phyloP scores from a whole-genome alignment of 805 yeast genomes.

The Candida hungchunana region DNA sequence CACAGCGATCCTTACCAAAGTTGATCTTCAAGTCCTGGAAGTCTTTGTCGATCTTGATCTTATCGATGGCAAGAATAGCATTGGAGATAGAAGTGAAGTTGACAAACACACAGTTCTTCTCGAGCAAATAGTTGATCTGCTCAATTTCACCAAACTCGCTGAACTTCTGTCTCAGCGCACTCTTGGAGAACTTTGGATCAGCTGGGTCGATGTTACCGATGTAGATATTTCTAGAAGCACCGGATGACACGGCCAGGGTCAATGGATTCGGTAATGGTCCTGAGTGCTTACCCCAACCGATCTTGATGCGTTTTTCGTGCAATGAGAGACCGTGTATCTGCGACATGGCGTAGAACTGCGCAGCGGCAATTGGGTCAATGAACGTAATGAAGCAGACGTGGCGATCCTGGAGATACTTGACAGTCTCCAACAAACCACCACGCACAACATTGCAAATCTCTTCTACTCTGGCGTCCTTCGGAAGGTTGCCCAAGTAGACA shows the following conservation, averaged over 20 bases:
- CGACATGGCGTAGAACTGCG: constrained; percentile 93
- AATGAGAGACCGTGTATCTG: constrained; percentile 85
- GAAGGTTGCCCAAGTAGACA: constrained; percentile 85
- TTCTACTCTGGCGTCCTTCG: constrained; percentile 82
- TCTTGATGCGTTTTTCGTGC: constrained; percentile 80
- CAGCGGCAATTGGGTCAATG: constrained; percentile 95
- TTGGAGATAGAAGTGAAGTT: constrained; percentile 66
- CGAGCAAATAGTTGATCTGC: constrained; percentile 85
- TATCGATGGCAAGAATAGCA: constrained; percentile 90
- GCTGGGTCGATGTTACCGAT: constrained; percentile 62
- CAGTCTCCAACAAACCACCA: constrained; percentile 86
- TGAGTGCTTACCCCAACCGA: constrained; percentile 97
- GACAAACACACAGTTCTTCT: constrained; percentile 23
- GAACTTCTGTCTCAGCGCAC: constrained; percentile 67
- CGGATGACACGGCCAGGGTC: constrained; percentile 84
- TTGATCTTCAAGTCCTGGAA: constrained; percentile 74
- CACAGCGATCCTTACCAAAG: constrained; percentile 94
- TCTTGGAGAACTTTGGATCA: constrained; percentile 40
- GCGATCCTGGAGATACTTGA: constrained; percentile 75
- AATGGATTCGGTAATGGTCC: constrained; percentile 88
- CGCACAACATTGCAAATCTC: constrained; percentile 95
- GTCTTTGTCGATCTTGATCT: constrained; percentile 70
- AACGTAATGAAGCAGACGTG: constrained; percentile 94
- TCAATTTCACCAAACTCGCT: constrained; percentile 89
- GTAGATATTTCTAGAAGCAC: constrained; percentile 91